These are phyloP conservation scores for Aquilaria malaccensis DNA, from an alignment of 345 rosid genomes.

Conservation along the genomic window DNA sequence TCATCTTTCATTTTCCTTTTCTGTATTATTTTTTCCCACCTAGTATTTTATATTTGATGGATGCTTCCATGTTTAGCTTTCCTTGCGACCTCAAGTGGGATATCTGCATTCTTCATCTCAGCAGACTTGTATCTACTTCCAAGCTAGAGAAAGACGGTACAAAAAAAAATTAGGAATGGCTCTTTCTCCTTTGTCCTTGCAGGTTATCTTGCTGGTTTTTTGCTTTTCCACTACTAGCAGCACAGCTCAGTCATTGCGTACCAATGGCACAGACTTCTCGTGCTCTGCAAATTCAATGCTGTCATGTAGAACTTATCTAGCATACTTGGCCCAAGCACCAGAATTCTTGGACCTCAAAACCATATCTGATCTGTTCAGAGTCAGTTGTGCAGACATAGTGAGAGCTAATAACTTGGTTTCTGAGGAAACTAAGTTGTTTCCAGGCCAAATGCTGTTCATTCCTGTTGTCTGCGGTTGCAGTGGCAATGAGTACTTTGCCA, in stretches of 20 bases:
- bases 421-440: conserved; percentile 30
- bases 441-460: conserved; percentile 47
- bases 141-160: no score
- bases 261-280: conserved; percentile 26
- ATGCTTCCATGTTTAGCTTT: conserved; percentile 22
- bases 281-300: conserved; percentile 18
- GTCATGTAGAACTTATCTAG: conserved; percentile 30
- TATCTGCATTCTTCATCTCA: background rate
- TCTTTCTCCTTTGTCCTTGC: conserved; percentile 12
- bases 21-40: background rate
- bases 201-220: conserved; percentile 17
- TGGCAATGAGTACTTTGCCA: conserved; percentile 38
- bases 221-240: conserved; percentile 10
- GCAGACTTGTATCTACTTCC: no score
- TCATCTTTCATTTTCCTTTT: conserved; percentile 10
- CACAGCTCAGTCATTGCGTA: conserved; percentile 22
- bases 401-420: conserved; percentile 43
- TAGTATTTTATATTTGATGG: conserved; percentile 1
- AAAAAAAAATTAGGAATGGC: conserved; percentile 20
- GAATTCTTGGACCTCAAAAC: conserved; percentile 33
- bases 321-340: conserved; percentile 36
- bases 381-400: conserved; percentile 26
- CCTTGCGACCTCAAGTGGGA: conserved; percentile 12
- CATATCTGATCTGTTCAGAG: conserved; percentile 41
- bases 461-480: conserved; percentile 47